Evolutionary conservation across 768 basidiomycete genomes (phyloP).

Genomic region (Mycena galericulata): DNA sequence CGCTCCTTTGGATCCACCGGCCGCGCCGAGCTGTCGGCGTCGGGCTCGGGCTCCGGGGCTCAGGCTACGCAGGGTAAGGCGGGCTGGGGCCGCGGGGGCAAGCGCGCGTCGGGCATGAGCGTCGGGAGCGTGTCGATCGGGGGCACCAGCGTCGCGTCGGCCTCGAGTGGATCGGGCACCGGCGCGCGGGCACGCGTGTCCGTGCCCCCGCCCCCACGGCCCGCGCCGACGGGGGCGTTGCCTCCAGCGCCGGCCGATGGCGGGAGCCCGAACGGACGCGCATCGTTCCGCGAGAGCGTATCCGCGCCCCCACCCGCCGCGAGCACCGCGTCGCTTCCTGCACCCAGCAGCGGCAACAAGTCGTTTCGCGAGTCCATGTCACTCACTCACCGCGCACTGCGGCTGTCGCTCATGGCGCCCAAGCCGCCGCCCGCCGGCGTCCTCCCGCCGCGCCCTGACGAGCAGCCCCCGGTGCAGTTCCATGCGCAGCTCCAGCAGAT

Average conservation of each 20-base stretch:
- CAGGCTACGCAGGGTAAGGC: background rate
- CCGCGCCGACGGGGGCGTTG: constrained; percentile 76
- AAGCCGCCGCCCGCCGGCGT: constrained; percentile 70
- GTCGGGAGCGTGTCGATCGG: background rate
- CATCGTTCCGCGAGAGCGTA: constrained; percentile 21
- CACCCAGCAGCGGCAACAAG: constrained; percentile 42
- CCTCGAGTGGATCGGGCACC: constrained; percentile 6
- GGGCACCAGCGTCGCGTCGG: constrained; percentile 12
- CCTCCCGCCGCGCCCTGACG: constrained; percentile 78
- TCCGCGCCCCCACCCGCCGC: constrained; percentile 27
- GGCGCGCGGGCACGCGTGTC: constrained; percentile 55
- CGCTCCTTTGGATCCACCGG: constrained; percentile 19
- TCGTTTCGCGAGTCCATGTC: constrained; percentile 67
- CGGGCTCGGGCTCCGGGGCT: background rate
- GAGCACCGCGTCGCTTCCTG: constrained; percentile 15
- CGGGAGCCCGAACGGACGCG: constrained; percentile 10
- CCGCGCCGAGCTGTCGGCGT: background rate
- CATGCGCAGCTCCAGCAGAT: too few relatives aligned
- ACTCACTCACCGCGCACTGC: constrained; percentile 62
- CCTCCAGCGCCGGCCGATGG: constrained; percentile 68
- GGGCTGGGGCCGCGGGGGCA: background rate
- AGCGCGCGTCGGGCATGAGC: constrained; percentile 20
- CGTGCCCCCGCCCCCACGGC: constrained; percentile 79
- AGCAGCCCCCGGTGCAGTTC: constrained; percentile 44
- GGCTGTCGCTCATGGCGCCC: constrained; percentile 71